Evolutionary conservation across 306 rosid species (phyloP).

Genomic region (Sicyos baderoa): DNA sequence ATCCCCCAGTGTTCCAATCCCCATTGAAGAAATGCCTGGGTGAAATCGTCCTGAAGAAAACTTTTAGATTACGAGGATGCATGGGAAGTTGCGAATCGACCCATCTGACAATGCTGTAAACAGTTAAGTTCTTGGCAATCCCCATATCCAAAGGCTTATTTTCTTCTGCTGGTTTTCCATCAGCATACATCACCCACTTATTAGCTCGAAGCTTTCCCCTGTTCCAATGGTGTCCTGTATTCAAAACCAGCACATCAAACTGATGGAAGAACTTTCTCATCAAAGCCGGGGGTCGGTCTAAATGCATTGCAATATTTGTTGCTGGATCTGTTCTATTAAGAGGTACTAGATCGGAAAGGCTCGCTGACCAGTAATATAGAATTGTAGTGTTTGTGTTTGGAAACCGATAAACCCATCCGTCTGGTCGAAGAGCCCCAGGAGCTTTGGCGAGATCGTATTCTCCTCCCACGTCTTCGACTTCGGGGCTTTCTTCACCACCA

Average conservation of each 20-base stretch:
- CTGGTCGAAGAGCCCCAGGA: conserved; percentile 81
- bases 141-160: conserved; percentile 40
- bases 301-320: conserved; percentile 71
- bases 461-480: conserved; percentile 61
- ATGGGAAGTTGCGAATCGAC: conserved; percentile 60
- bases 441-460: conserved; percentile 66
- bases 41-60: conserved; percentile 77
- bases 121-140: conserved; percentile 66
- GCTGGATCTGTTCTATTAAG: conserved; percentile 38
- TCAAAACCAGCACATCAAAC: conserved; percentile 75
- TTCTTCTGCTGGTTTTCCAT: conserved; percentile 56
- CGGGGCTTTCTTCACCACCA: conserved; percentile 61
- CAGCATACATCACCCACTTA: conserved; percentile 72
- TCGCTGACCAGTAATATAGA: conserved; percentile 90
- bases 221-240: conserved; percentile 97
- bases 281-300: conserved; percentile 83
- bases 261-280: conserved; percentile 48
- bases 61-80: conserved; percentile 47
- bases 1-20: conserved; percentile 86
- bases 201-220: conserved; percentile 68
- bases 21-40: conserved; percentile 79
- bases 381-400: conserved; percentile 69
- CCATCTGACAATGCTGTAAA: conserved; percentile 58
- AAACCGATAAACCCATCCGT: conserved; percentile 93
- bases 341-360: conserved; percentile 69